Conservation (phyloP, 345 rosid species). For the Gossypium raimondii region DNA sequence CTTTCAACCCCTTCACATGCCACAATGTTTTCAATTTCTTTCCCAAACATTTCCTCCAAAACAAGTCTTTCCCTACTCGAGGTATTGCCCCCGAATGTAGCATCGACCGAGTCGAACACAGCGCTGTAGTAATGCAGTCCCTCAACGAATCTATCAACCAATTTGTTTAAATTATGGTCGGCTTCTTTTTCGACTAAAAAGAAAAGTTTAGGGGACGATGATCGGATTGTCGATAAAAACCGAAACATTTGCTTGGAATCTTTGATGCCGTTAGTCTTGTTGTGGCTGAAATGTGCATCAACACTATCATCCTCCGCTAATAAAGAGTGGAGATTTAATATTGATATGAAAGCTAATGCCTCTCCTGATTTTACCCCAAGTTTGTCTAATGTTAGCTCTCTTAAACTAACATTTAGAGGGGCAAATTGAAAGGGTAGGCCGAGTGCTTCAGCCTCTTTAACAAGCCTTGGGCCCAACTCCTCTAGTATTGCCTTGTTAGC, state of each 20-base stretch:
- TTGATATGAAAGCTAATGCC: slow-evolving; percentile 38
- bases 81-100: slow-evolving; percentile 10
- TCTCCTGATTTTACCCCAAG: slow-evolving; percentile 37
- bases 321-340: slow-evolving; percentile 40
- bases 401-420: slow-evolving; percentile 28
- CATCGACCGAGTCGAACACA: slow-evolving; percentile 41
- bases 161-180: slow-evolving; percentile 32
- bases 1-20: slow-evolving; percentile 51
- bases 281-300: slow-evolving; percentile 37
- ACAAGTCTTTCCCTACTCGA: slow-evolving; percentile 24
- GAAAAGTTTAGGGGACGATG: slow-evolving; percentile 33
- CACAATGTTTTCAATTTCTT: slow-evolving; percentile 47
- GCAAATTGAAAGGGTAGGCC: slow-evolving; percentile 42
- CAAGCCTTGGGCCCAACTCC: slow-evolving; percentile 31
- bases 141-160: slow-evolving; percentile 37
- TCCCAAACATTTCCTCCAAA: slow-evolving; percentile 51
- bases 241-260: slow-evolving; percentile 33
- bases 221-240: slow-evolving; percentile 29
- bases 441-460: slow-evolving; percentile 39
- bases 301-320: slow-evolving; percentile 47
- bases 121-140: slow-evolving; percentile 55
- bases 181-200: slow-evolving; percentile 48
- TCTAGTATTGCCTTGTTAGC: slow-evolving; percentile 21
- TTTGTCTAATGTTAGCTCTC: slow-evolving; percentile 33
- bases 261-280: slow-evolving; percentile 20